Conservation (phyloP, 352 stramenopile genomes). For the Globisporangium apiculatum region DNA sequence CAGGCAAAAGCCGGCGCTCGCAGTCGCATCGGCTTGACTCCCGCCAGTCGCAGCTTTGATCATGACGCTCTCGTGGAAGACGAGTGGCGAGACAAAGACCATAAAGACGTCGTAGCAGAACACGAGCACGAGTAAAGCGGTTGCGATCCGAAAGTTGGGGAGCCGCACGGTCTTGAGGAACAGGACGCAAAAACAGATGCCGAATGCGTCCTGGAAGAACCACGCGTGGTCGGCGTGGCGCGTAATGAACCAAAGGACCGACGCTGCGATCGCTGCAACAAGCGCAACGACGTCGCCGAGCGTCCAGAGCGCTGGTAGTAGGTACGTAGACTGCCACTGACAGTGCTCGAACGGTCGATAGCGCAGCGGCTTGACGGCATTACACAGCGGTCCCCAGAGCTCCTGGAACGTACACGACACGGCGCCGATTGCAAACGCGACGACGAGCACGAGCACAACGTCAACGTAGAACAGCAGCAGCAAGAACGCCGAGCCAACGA, state of each 20-base stretch:
- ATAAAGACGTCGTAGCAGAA: conserved; percentile 97
- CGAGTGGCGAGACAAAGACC: conserved; percentile 91
- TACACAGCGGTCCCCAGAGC: conserved; percentile 55
- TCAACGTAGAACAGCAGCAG: conserved; percentile 89
- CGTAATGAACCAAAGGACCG: conserved; percentile 65
- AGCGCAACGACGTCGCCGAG: conserved; percentile 84
- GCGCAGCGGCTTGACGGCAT: conserved; percentile 28
- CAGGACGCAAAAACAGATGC: conserved; percentile 90
- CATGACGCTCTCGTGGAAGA: conserved; percentile 92
- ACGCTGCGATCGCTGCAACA: conserved; percentile 38
- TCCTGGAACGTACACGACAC: conserved; percentile 47
- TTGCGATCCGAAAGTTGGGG: conserved; percentile 89
- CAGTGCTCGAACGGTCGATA: conserved; percentile 31
- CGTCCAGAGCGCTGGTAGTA: conserved; percentile 60
- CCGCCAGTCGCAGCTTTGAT: conserved; percentile 91
- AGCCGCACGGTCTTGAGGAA: conserved; percentile 91
- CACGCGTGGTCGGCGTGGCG: conserved; percentile 81
- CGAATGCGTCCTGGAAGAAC: conserved; percentile 92
- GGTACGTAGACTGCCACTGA: conserved; percentile 29
- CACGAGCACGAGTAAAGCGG: conserved; percentile 87
- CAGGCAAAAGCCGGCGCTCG: conserved; percentile 51
- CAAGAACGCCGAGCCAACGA: conserved; percentile 86
- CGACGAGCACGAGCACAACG: conserved; percentile 70
- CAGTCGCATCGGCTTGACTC: conserved; percentile 33
- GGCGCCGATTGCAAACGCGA: conserved; percentile 53